Evolutionary conservation across 371 early-diverging fungal species (phyloP), one percentile per base, ranked within the genome.

Genomic region (Mucor circinelloides): DNA sequence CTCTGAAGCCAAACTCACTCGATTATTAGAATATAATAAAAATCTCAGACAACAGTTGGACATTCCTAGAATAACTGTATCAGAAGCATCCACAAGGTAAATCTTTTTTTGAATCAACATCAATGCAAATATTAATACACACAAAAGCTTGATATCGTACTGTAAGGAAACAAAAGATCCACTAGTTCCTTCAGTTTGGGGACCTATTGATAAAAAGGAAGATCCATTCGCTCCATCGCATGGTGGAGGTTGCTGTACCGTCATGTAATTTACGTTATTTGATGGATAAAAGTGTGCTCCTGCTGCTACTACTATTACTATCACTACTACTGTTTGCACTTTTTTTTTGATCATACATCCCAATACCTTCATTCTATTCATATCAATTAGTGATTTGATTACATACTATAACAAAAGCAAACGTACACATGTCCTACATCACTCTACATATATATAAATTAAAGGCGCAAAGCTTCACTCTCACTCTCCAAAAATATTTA

Each of bases 141-240:
- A 28, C 4, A 7, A 38, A 59, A 88, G 87, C 38, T 71, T 87
- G 50, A 85, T 87, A 68, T 65, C 78, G 32, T 83, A 81, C 69
- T 88, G 89, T 59, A 78, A 80, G 68, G 62, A 60, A 44, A 85
- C 77, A 57, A 69, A 76, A 38, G 95, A 94, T 77, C 81, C 84
- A 36, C 76, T 94, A 34, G 71, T 94, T 60, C 94, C 93, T 17
- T 91, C 89, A 6, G 80, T 93, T 38, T 94, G 94, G 95, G 95
- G 95, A 17, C 67, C 75, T 23, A 60, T 77, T 23, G 89, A 89
- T 67, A 88, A 88, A 70, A 80, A 86, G 32, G 89, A 94, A 50
- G 93, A 95, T 75, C 95, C 94, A 32, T 94, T 89, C 78, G 86
- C 86, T 50, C 82, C 84, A 75, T 71, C 58, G 42, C 42, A 57